Base-by-base conservation (phyloP, 2,329 filamentous ascomycete genomes). In the Westerdykella sp. region DNA sequence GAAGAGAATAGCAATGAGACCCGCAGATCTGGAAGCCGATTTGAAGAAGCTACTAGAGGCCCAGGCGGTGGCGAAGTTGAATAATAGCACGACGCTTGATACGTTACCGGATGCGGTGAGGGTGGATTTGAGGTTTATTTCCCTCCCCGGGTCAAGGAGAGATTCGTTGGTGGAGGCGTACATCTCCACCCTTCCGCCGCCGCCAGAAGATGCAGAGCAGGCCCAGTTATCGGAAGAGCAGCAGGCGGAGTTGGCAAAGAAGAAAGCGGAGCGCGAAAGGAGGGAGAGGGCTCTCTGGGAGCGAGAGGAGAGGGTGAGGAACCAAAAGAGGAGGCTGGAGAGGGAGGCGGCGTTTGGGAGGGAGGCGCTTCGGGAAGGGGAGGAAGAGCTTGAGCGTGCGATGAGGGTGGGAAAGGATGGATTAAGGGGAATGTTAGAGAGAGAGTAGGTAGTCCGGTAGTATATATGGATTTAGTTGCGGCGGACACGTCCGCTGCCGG, bases 361-460 rank as follows among this genome's bases (percentile, higher is more conserved):
- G 54, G 80, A 79, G 0, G 67, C 75, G 36, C 55, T 87, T 40
- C 69, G 79, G 30, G 82, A 85, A 44, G 81, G 83, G 51, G 83
- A 87, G 66, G 72, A 74, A 49, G 81, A 86, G 57, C 66, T 88
- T 43, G 77, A 85, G 57, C 70, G 73, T 49, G 85, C 84, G 1
- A 84, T 87, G 81, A 76, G 75, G 45, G 75, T 87, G 11, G 76
- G 77, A 0, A 86, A 83, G 64, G 78, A 75, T 46, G 84, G 83
- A 0, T 49, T 87, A 51, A 77, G 79, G 56, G 77, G 75, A 18
- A 81, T 87, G 59, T 57, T 86, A 43, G 53, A 35, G 10, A 11
- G 32, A 21, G n/a, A 28, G 25, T 9, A 28, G 25, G 7, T 10
- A 7, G 25, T 9, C 25, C n/a, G n/a, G n/a, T n/a, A 28, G 25